Conservation (phyloP, 192 early-diverging fungal species). For the Piromyces finnis region DNA sequence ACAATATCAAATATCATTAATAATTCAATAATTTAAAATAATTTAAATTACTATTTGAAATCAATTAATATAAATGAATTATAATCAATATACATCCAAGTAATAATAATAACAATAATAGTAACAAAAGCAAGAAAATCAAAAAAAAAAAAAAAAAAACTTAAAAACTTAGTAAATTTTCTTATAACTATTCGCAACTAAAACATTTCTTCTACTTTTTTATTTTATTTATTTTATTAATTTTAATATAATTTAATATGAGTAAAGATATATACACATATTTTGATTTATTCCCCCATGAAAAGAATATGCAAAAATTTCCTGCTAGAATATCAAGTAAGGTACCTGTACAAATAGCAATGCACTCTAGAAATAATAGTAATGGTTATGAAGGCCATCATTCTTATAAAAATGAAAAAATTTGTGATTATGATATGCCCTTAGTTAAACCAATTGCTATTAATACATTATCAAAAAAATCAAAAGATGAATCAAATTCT, state of each 20-base stretch:
- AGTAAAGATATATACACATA: too few relatives aligned
- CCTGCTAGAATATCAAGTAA: not conserved
- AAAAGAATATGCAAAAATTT: not conserved
- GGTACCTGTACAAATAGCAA: not conserved
- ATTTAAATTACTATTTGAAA: too few relatives aligned
- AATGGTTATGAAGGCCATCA: not conserved
- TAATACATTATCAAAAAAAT: not conserved
- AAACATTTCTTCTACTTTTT: too few relatives aligned
- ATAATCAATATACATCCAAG: too few relatives aligned
- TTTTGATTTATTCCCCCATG: not conserved
- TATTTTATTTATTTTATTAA: not conserved
- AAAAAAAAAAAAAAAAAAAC: too few relatives aligned
- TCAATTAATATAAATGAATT: too few relatives aligned
- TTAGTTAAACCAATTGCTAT: not conserved
- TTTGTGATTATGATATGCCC: not conserved
- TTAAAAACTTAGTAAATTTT: too few relatives aligned
- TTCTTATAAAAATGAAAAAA: not conserved
- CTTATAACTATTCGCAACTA: too few relatives aligned
- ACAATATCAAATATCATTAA: too few relatives aligned
- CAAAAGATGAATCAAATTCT: not conserved
- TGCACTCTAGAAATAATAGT: not conserved
- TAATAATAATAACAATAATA: too few relatives aligned
- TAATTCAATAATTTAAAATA: too few relatives aligned
- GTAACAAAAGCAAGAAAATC: too few relatives aligned
- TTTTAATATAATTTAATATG: not conserved